These are phyloP conservation scores for Rhinocladiella mackenziei DNA, from an alignment of 2,329 filamentous ascomycete genomes.

Conservation along the genomic window DNA sequence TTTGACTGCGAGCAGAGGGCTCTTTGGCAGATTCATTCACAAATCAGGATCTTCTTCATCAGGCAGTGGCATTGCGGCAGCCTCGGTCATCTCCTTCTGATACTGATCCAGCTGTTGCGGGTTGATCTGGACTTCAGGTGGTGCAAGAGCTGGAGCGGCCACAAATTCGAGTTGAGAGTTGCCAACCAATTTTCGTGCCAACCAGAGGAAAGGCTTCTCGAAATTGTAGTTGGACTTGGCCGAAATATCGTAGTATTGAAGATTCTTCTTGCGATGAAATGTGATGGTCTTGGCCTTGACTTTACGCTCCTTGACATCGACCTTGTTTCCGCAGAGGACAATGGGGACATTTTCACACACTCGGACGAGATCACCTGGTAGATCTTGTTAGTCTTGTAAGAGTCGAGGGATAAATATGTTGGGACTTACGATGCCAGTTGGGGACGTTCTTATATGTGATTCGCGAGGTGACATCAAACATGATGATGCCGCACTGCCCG, in stretches of 20 bases:
- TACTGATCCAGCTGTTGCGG: conserved; percentile 75
- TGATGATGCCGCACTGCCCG: conserved; percentile 99
- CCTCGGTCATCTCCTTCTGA: conserved; percentile 80
- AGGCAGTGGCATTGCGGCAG: conserved; percentile 78
- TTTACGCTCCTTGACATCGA: conserved; percentile 99
- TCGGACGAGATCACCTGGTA: conserved; percentile 86
- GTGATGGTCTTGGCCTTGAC: conserved; percentile 99
- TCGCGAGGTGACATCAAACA: conserved; percentile 99
- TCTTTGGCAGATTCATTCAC: conserved; percentile 33
- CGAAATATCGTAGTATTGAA: conserved; percentile 99
- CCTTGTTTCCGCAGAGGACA: conserved; percentile 98
- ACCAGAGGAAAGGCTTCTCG: conserved; percentile 99
- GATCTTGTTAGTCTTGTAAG: conserved; percentile 15
- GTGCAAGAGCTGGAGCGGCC: conserved; percentile 87
- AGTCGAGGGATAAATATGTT: background rate
- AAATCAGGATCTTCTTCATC: conserved; percentile 79
- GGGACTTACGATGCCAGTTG: conserved; percentile 96
- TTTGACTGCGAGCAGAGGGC: background rate
- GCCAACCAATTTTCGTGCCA: conserved; percentile 95
- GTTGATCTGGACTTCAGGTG: conserved; percentile 87
- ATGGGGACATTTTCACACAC: conserved; percentile 99
- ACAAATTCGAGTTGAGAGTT: conserved; percentile 94
- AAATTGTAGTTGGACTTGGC: conserved; percentile 99
- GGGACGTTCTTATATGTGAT: conserved; percentile 99
- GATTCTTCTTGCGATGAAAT: conserved; percentile 99